phyloP scores from a whole-genome alignment of 257 asterid species.

The Solanum stenotomum region DNA sequence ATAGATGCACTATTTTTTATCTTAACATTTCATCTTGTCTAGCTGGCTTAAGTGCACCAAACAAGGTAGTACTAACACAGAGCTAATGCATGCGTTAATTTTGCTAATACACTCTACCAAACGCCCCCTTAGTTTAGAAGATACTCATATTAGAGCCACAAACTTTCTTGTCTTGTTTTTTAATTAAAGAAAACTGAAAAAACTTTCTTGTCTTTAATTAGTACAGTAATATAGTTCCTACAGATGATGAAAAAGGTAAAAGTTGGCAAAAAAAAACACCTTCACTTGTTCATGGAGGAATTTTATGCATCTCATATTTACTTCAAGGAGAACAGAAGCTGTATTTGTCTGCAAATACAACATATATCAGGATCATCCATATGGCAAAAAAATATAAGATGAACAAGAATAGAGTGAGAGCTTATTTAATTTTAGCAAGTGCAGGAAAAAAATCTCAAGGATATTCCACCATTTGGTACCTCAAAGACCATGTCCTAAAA shows the following conservation, averaged over 20 bases:
- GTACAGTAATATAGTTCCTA: background rate
- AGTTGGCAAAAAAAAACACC: constrained; percentile 16
- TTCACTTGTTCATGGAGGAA: constrained; percentile 91
- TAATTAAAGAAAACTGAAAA: too few species aligned
- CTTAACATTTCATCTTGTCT: too few species aligned
- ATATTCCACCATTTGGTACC: background rate
- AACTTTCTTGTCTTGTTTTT: background rate
- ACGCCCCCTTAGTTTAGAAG: background rate
- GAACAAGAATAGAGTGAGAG: background rate
- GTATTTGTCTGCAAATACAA: constrained; percentile 60
- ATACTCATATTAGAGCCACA: background rate
- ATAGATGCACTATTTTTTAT: background rate
- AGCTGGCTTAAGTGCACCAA: too few species aligned
- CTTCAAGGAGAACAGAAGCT: constrained; percentile 78
- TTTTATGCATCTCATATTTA: constrained; percentile 64
- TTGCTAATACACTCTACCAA: too few species aligned
- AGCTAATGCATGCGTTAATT: too few species aligned
- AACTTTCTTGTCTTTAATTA: background rate
- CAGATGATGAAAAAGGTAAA: background rate
- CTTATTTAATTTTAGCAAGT: background rate
- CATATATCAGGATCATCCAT: background rate
- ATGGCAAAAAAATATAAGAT: background rate
- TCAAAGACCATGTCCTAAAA: background rate
- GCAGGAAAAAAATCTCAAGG: background rate
- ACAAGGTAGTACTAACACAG: too few species aligned